Base-by-base conservation (phyloP, 768 basidiomycete genomes). In the Collybia nuda region DNA sequence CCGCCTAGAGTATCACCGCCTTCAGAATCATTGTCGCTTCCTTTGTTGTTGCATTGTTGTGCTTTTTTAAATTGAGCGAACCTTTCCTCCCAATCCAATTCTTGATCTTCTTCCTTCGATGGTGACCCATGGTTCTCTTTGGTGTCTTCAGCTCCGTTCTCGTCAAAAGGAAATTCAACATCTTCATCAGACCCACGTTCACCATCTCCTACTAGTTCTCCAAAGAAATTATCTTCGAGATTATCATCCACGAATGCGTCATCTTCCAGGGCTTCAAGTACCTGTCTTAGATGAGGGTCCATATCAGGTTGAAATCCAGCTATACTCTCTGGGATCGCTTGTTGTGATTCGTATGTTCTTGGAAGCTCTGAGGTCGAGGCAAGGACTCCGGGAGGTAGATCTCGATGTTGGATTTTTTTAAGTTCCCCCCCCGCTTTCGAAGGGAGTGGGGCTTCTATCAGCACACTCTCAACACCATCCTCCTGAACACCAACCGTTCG, bases 241-340 rank as follows among this genome's bases (percentile, higher is more conserved):
- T 70, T 78, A 50, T 86, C 88, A 37, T 93, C 88, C 14, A 97
- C 88, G 61, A 96, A 99, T 2, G 88, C 94, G 52, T 96, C 93
- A 59, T 99, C 95, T 52, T 98, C 97, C 19, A 99, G 73, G 1
- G 97, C 97, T 62, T 97, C 94, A 14, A 99, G 72, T 0, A 84
- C 83, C 67, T 99, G 97, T 21, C 97, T 79, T 22, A 98, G 77
- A 70, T 94, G 92, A 5, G 93, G 93, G 64, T 99, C 91, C 90
- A 99, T 91, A 62, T 96, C 92, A 1, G 94, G 97, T 62, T 90
- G 89, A 53, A 99, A 85, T 2, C 97, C 95, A 21, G 86, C 73
- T 44, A 96, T 85, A 55, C 90, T 90, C 28, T 82, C 79, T 2
- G 91, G 94, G 22, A 98, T 74, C 23, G 84, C 82, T 57, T 90